These are phyloP conservation scores for Russula emetica DNA, from an alignment of 768 basidiomycete species.

Conservation along the genomic window DNA sequence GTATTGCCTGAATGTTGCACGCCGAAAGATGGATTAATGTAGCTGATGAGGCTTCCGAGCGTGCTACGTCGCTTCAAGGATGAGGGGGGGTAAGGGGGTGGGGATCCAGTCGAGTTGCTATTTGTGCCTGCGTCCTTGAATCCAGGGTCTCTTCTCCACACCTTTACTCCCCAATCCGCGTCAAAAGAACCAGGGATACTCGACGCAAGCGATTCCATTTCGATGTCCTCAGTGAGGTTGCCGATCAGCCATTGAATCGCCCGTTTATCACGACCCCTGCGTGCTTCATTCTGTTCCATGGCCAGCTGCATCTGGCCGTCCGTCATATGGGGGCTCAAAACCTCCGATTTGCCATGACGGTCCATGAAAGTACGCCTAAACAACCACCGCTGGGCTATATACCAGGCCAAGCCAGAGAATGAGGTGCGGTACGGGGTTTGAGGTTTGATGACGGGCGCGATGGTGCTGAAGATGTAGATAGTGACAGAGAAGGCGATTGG, in stretches of 20 bases:
- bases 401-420: slow-evolving; percentile 15
- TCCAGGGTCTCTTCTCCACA: not conserved
- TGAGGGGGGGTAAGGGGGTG: too few species aligned
- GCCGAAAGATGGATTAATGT: too few species aligned
- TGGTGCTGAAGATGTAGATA: slow-evolving; percentile 17
- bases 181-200: slow-evolving; percentile 19
- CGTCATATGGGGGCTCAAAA: slow-evolving; percentile 10
- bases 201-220: slow-evolving; percentile 15
- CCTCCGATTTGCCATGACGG: not conserved
- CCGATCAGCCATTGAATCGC: slow-evolving; percentile 16
- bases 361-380: not conserved
- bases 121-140: not conserved
- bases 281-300: slow-evolving; percentile 13
- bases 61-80: too few species aligned
- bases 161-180: slow-evolving; percentile 3
- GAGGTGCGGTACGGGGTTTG: slow-evolving; percentile 15
- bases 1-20: too few species aligned
- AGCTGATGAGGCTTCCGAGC: too few species aligned
- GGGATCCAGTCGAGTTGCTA: not conserved
- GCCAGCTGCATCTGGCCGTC: slow-evolving; percentile 16
- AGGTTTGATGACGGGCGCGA: slow-evolving; percentile 7
- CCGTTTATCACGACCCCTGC: slow-evolving; percentile 11
- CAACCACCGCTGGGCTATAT: not conserved
- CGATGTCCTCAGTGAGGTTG: slow-evolving; percentile 4
- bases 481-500: slow-evolving; percentile 9